Conservation (phyloP, 2,329 filamentous ascomycete species). For the Pyrenochaeta sp. region DNA sequence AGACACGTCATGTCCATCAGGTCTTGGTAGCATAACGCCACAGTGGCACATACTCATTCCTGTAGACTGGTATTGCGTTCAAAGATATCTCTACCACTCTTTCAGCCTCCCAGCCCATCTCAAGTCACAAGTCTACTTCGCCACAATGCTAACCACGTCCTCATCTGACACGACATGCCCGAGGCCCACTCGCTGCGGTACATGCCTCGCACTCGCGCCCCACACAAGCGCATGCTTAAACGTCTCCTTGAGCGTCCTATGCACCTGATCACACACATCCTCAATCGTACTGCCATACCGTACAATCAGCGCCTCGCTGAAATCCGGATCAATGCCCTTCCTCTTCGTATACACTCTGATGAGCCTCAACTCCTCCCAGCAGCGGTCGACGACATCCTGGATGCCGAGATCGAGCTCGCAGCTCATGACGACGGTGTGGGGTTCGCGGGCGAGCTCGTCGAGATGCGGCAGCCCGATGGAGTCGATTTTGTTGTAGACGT, state of each 20-base stretch:
- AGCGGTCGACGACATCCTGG: slow-evolving; percentile 89
- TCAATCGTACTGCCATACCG: slow-evolving; percentile 87
- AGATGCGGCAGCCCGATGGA: slow-evolving; percentile 91
- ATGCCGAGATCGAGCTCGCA: slow-evolving; percentile 96
- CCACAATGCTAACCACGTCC: slow-evolving; percentile 72
- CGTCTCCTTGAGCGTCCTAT: slow-evolving; percentile 93
- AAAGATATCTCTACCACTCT: too few species aligned
- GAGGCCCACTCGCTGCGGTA: slow-evolving; percentile 91
- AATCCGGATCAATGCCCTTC: slow-evolving; percentile 89
- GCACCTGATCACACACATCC: slow-evolving; percentile 95
- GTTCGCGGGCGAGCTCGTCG: slow-evolving; percentile 88
- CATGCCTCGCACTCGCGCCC: slow-evolving; percentile 93
- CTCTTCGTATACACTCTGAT: slow-evolving; percentile 90
- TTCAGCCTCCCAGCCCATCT: too few species aligned
- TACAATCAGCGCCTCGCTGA: slow-evolving; percentile 91
- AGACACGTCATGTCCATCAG: too few species aligned
- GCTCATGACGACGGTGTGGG: slow-evolving; percentile 94
- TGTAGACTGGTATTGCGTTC: too few species aligned
- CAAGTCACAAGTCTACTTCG: too few species aligned
- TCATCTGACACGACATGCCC: slow-evolving; percentile 77
- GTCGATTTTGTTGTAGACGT: slow-evolving; percentile 99
- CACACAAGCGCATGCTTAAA: slow-evolving; percentile 99
- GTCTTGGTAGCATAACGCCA: too few species aligned
- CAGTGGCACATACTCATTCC: too few species aligned
- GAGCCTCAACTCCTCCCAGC: slow-evolving; percentile 90